Base-by-base conservation (phyloP, 495 filamentous ascomycete species). In the Penicillium daleae region DNA sequence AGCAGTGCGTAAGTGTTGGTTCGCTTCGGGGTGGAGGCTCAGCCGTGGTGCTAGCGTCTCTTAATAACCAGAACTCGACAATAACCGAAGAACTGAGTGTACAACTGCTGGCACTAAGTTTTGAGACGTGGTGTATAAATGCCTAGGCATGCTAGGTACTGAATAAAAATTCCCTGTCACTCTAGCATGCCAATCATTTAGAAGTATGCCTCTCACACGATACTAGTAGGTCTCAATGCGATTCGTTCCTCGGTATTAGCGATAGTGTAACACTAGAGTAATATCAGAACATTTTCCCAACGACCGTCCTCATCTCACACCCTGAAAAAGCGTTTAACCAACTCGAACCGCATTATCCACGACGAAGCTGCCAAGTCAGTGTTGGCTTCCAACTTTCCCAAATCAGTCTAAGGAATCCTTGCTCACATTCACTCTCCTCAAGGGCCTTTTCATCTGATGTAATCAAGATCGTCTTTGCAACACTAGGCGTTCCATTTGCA, bases 401-500 rank as follows among this genome's bases (percentile, higher is more conserved):
- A 15, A 29, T 17, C 17, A 29, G 6, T 21, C 50, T 35, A 22
- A 53, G 50, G 50, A 53, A 35, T 33, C 50, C 50, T 3, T 53
- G 50, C 50, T 53, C 50, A 33, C 50, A 53, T 33, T 53, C 22
- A 26, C 35, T 54, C 51, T 54, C 51, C 21, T 29, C 55, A 32
- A 57, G 10, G 10, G 55, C 27, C 26, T 57, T 57, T 21, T n/a
- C 12, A 21, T 46, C 9, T 6, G 37, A 31, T 2, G 37, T 44
- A 15, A 57, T 57, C 26, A 57, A 24, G 8, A 57, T 33, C 15
- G 17, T 46, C 55, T 57, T 57, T 13, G 55, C 55, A 57, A 57
- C 31, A 60, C 83, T 86, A 3, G 86, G 86, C n/a, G 79, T 76
- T 8, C 84, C 85, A 3, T 60, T 59, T 6, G 57, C 37, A 56